A percentile compares a stretch with the other conserved stretches of the same genome.
These are phyloP conservation scores for Neostapfia colusana DNA, from an alignment of 176 grass and related monocot genomes.

Conservation along the genomic window DNA sequence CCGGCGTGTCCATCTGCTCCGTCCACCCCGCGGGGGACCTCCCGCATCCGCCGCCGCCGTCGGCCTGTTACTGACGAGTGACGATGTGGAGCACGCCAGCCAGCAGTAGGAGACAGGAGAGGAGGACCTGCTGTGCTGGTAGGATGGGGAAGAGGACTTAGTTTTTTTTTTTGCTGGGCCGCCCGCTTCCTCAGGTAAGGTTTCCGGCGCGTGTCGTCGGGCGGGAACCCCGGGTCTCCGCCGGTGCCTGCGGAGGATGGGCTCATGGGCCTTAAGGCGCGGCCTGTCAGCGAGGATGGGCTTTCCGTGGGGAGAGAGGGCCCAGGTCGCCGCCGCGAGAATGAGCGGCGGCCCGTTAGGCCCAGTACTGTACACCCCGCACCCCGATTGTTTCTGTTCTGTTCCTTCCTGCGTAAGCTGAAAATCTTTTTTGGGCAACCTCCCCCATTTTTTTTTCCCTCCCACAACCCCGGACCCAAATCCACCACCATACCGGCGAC, in stretches of 20 bases:
- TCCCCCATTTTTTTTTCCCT: not conserved
- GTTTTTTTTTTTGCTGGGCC: too few species aligned
- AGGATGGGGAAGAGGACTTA: too few species aligned
- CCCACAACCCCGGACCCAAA: not conserved
- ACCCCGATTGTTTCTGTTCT: too few species aligned
- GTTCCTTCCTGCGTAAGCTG: not conserved
- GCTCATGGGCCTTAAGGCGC: too few species aligned
- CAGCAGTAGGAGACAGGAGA: too few species aligned
- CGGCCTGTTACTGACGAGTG: not conserved
- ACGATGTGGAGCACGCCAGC: not conserved
- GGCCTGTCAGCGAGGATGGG: too few species aligned
- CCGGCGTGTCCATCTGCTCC: constrained; percentile 65
- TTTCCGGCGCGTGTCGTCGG: too few species aligned
- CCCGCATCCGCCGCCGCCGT: constrained; percentile 36
- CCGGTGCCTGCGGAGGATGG: too few species aligned
- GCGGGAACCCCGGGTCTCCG: too few species aligned
- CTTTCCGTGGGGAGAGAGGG: too few species aligned
- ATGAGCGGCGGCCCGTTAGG: not conserved
- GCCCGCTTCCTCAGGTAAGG: too few species aligned
- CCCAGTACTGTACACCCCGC: not conserved
- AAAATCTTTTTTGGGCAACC: not conserved
- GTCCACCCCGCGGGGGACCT: constrained; percentile 25
- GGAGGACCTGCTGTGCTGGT: not conserved
- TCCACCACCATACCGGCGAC: not conserved
- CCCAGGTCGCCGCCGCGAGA: too few species aligned